Evolutionary conservation across 805 yeast genomes (phyloP), one percentile per base, ranked within the genome.

Genomic region (Maudiozyma turicensis): DNA sequence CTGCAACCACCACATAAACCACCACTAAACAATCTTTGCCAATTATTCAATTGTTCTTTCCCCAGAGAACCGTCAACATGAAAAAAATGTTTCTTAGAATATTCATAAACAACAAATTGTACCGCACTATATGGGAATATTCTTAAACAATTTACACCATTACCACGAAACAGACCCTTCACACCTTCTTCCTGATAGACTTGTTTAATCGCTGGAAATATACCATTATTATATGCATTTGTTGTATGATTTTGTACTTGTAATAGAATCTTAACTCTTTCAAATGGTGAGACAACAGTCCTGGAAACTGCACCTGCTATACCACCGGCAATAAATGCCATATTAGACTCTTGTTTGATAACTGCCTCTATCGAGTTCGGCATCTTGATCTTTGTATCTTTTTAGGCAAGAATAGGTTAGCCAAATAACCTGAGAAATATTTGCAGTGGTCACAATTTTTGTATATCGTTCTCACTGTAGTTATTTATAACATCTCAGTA

Each of bases 91-190:
- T 58, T 69, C 61, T 81, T 85, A 57, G 76, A 68, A 56, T 64
- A 72, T 57, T 91, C 91, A 65, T 85, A 91, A 7, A 85, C 88
- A 31, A 88, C 78, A 69, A 87, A 91, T 68, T 91, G 99, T 11
- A 89, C 95, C 0, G 98, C 97, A 51, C 91, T 82, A 62, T 91
- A 91, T 0, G 99, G 99, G 52, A 91, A 80, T 29, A 93, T 87
- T 48, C 99, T 73, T 1, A 91, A 67, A 71, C 97, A 90, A 65
- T 91, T 91, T 52, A 87, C 73, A 0, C 91, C 86, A 66, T 91
- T 91, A 1, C 99, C 99, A 44, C 98, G 72, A 66, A 87, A 86
- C 58, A 85, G 71, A 0, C 98, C 99, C 48, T 80, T 75, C 72
- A 86, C 74, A n/a, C 98, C 97, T 71, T 91, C 99, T 51, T 88